Evolutionary conservation across 495 filamentous ascomycete genomes (phyloP), one percentile per base, ranked within the genome.

Genomic region (Aspergillus kassunensis): DNA sequence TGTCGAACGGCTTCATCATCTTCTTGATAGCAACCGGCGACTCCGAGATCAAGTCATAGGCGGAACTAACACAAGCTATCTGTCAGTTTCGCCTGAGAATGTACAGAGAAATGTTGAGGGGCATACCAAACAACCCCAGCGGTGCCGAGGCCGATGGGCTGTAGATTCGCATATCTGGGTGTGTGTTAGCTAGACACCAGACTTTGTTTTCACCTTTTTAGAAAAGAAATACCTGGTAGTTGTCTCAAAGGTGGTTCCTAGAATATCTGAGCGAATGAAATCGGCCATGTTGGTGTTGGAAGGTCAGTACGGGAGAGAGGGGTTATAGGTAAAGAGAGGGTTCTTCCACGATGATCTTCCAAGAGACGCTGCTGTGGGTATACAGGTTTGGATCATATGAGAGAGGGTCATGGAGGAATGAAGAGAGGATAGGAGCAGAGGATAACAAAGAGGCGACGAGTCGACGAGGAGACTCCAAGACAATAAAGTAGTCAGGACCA

Each of bases 1-100:
- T 97, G 77, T 89, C 92, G 73, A 98, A 98, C 3, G 93, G 93
- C 79, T 97, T 97, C 93, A 98, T 97, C 66, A 98, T 98, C 78
- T 98, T 98, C 81, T 98, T 98, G 64, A 98, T 89, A 15, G 93
- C 93, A 46, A 98, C 93, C 64, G 87, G 85, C 67, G 95, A 90
- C 60, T 79, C 84, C 42, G 92, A 96, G 62, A 98, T 89, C 76
- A 96, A 88, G 69, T 98, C 93, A 73, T 88, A 90, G 49, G 93
- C 95, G 36, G 93, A 96, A 71, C 93, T 98, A 18, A 34, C 18
- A 37, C 21, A 2, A 4, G 23, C n/a, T 3, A 4, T 29, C 13
- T 29, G 25, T 25, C 13, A 47, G 53, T 49, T n/a, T n/a, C n/a
- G n/a, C n/a, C n/a, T n/a, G n/a, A n/a, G n/a, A n/a, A n/a, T n/a